Evolutionary conservation across 805 yeast species (phyloP).

Genomic region (Teunomyces cretensis): DNA sequence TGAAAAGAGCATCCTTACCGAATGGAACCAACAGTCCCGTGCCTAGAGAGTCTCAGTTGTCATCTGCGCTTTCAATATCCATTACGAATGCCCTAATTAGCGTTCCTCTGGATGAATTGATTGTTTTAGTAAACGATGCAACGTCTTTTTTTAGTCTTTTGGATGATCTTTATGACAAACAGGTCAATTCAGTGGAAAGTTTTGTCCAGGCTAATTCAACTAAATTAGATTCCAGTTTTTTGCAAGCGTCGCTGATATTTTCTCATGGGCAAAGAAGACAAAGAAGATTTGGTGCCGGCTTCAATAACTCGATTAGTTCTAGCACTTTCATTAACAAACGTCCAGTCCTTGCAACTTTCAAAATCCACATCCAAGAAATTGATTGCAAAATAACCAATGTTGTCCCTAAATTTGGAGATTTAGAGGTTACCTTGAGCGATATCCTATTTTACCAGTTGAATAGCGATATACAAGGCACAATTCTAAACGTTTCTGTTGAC

Average conservation of each 20-base stretch:
- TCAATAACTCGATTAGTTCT: conserved; percentile 4
- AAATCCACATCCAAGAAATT: conserved; percentile 20
- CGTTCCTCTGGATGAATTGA: conserved; percentile 11
- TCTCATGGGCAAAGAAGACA: conserved; percentile 13
- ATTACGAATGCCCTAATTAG: conserved; percentile 15
- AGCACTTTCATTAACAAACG: conserved; percentile 22
- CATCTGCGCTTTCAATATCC: conserved; percentile 15
- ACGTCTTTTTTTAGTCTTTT: background rate
- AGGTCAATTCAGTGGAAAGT: conserved; percentile 14
- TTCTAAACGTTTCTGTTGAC: conserved; percentile 16
- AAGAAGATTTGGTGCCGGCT: conserved; percentile 14
- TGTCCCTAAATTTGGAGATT: conserved; percentile 26
- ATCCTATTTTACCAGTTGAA: conserved; percentile 18
- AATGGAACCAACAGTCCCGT: conserved; percentile 11
- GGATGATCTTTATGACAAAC: background rate
- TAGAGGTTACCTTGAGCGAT: conserved; percentile 13
- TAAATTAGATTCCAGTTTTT: background rate
- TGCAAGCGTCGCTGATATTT: background rate
- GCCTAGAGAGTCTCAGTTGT: conserved; percentile 19
- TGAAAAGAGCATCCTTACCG: conserved; percentile 11
- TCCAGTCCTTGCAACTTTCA: conserved; percentile 42
- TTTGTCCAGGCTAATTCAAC: conserved; percentile 4
- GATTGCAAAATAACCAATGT: conserved; percentile 17
- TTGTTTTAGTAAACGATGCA: background rate
- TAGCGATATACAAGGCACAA: conserved; percentile 22